Percentiles rank a stretch among this genome's conserved stretches.
These are phyloP conservation scores for Immersiella caudata DNA, from an alignment of 495 filamentous ascomycete species.

Conservation along the genomic window DNA sequence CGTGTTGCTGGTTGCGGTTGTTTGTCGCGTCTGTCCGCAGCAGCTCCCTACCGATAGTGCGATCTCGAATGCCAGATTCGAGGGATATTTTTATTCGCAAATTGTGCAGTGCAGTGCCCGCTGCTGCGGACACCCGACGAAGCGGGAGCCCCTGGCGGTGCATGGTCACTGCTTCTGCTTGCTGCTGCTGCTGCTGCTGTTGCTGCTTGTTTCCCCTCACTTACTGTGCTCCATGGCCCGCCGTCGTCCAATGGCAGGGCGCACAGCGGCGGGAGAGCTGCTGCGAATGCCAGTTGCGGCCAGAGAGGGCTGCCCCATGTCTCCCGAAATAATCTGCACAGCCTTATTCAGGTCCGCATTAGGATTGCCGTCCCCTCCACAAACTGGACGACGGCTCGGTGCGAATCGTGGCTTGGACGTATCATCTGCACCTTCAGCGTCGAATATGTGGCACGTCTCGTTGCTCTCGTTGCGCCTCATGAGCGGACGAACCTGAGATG, in stretches of 20 bases:
- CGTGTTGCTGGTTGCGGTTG: not conserved
- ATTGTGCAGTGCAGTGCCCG: constrained; percentile 33
- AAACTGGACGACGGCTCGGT: constrained; percentile 20
- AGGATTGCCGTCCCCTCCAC: constrained; percentile 27
- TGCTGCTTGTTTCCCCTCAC: not conserved
- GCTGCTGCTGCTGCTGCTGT: constrained; percentile 5
- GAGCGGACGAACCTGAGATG: not conserved
- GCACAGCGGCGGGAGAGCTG: constrained; percentile 17
- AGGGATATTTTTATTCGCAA: constrained; percentile 40
- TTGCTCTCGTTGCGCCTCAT: not conserved
- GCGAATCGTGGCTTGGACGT: constrained; percentile 36
- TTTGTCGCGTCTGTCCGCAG: constrained; percentile 10
- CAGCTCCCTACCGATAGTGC: constrained; percentile 1
- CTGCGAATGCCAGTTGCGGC: constrained; percentile 19
- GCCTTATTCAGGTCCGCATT: constrained; percentile 33
- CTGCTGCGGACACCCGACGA: constrained; percentile 35
- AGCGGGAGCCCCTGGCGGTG: constrained; percentile 25
- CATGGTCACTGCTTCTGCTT: constrained; percentile 1
- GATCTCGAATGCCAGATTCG: constrained; percentile 20
- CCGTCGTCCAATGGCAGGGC: constrained; percentile 29
- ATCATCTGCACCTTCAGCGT: constrained; percentile 17
- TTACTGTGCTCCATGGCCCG: not conserved
- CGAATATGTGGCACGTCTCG: constrained; percentile 11
- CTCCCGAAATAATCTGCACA: constrained; percentile 39
- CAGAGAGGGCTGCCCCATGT: constrained; percentile 6